phyloP scores from a whole-genome alignment of 768 basidiomycete species.

The Leccinum boreale region DNA sequence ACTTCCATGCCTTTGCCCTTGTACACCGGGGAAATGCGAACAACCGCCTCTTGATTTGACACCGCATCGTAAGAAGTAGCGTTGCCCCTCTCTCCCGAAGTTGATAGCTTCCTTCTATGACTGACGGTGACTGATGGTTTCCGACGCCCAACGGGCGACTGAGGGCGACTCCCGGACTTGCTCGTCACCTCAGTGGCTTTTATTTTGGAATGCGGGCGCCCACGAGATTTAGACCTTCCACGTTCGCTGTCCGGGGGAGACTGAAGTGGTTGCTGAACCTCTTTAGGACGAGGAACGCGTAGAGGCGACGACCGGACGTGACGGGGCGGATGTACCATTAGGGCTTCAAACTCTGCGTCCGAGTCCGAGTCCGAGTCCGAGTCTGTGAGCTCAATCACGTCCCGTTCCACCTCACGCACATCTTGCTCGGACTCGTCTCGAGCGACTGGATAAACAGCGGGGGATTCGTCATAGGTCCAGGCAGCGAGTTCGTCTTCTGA shows the following conservation, averaged over 20 bases:
- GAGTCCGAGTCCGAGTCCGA: constrained; percentile 31
- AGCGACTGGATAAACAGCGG: constrained; percentile 32
- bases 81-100: background rate
- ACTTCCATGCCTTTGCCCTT: constrained; percentile 22
- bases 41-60: constrained; percentile 1
- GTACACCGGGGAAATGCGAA: background rate
- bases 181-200: background rate
- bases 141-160: background rate
- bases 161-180: constrained; percentile 4
- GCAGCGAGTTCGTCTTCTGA: constrained; percentile 50
- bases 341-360: constrained; percentile 28
- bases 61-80: background rate
- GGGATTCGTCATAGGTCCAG: constrained; percentile 43
- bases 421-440: constrained; percentile 18
- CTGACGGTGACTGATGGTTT: constrained; percentile 12
- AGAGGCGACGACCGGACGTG: constrained; percentile 6
- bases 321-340: constrained; percentile 25
- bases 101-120: constrained; percentile 4
- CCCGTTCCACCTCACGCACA: constrained; percentile 12
- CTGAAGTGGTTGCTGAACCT: constrained; percentile 9
- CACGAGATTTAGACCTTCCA: constrained; percentile 12
- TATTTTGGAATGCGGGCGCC: constrained; percentile 1
- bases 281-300: background rate
- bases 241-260: constrained; percentile 15
- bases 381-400: constrained; percentile 25